Percentiles rank a stretch among this genome's conserved stretches.
Evolutionary conservation across 305 asterid genomes (phyloP).

Genomic region (Euphrasia arctica): DNA sequence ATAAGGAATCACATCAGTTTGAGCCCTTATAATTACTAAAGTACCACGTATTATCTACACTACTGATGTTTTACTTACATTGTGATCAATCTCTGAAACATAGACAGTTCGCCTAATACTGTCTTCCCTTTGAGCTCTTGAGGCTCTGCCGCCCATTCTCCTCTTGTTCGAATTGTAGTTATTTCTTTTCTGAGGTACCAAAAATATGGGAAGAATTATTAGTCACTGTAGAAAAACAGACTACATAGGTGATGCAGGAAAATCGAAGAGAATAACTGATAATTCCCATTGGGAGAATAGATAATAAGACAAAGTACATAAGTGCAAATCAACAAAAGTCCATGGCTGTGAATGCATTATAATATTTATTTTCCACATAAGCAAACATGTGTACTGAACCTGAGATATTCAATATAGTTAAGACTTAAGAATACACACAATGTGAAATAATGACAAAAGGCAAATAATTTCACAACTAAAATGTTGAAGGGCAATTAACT

Average conservation of each 20-base stretch:
- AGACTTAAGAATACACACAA: not conserved
- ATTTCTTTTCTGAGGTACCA: slow-evolving; percentile 59
- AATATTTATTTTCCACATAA: not conserved
- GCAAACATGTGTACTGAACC: not conserved
- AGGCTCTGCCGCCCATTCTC: slow-evolving; percentile 67
- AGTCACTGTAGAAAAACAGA: not conserved
- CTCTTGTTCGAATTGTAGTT: slow-evolving; percentile 57
- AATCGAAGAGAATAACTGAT: not conserved
- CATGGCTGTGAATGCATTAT: not conserved
- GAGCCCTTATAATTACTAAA: not conserved
- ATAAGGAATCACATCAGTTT: slow-evolving; percentile 25
- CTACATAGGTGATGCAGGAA: not conserved
- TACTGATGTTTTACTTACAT: slow-evolving; percentile 28
- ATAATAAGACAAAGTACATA: not conserved
- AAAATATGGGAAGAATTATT: not conserved
- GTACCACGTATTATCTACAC: slow-evolving; percentile 2
- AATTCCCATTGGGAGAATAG: not conserved
- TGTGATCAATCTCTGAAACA: slow-evolving; percentile 85
- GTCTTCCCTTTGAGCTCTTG: slow-evolving; percentile 87
- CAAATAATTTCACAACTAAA: slow-evolving; percentile 9
- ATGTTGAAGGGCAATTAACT: slow-evolving; percentile 6
- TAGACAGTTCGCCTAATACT: slow-evolving; percentile 91
- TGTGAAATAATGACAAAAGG: not conserved
- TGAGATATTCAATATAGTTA: not conserved
- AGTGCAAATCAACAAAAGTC: not conserved